These are phyloP conservation scores for Apiospora sp. DNA, from an alignment of 2,329 filamentous ascomycete species.

Conservation along the genomic window DNA sequence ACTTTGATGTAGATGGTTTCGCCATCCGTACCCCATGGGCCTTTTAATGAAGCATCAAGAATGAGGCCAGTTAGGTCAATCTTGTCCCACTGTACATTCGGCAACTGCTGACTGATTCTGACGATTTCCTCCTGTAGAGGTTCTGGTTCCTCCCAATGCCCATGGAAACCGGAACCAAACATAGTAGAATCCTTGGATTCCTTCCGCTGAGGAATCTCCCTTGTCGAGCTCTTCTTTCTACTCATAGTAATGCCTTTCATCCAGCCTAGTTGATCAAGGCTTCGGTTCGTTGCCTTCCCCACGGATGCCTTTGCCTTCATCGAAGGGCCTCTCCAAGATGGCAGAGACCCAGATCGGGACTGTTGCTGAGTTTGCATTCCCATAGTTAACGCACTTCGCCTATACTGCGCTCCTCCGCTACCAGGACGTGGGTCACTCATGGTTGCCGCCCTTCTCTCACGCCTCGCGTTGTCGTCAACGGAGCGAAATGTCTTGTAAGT, in stretches of 20 bases:
- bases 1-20: slow-evolving; percentile 69
- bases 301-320: slow-evolving; percentile 63
- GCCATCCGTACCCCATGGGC: slow-evolving; percentile 67
- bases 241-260: slow-evolving; percentile 74
- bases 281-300: slow-evolving; percentile 53
- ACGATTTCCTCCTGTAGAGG: slow-evolving; percentile 71
- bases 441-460: slow-evolving; percentile 66
- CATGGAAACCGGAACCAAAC: slow-evolving; percentile 59
- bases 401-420: slow-evolving; percentile 50
- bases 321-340: slow-evolving; percentile 63
- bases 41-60: slow-evolving; percentile 67
- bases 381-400: slow-evolving; percentile 53
- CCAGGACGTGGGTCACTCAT: slow-evolving; percentile 67
- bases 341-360: slow-evolving; percentile 41
- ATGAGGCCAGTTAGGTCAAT: slow-evolving; percentile 69
- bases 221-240: slow-evolving; percentile 56
- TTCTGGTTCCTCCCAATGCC: slow-evolving; percentile 68
- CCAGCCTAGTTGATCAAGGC: slow-evolving; percentile 69
- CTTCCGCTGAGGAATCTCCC: slow-evolving; percentile 55
- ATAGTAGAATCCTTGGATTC: slow-evolving; percentile 61
- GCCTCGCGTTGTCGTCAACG: slow-evolving; percentile 64
- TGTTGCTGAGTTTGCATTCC: slow-evolving; percentile 53
- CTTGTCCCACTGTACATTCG: slow-evolving; percentile 70
- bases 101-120: slow-evolving; percentile 67
- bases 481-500: slow-evolving; percentile 86